Evolutionary conservation across 495 filamentous ascomycete genomes (phyloP).

Genomic region (Neurospora cerealis): DNA sequence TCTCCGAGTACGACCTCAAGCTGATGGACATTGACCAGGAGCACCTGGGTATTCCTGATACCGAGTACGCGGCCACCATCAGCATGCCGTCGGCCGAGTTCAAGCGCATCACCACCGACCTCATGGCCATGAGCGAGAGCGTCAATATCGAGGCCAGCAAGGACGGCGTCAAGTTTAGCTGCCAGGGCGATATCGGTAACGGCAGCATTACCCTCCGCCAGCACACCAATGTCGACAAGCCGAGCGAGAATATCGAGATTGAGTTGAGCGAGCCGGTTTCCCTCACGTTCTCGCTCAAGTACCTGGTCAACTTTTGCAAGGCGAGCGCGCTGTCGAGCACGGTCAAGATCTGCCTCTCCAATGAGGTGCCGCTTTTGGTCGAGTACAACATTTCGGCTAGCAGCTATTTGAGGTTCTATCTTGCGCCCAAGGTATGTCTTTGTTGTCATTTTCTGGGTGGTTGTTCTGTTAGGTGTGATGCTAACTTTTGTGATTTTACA

Average conservation of each 20-base stretch:
- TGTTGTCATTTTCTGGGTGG: background rate
- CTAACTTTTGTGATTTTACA: conserved; percentile 27
- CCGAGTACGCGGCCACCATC: conserved; percentile 89
- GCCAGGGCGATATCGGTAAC: conserved; percentile 89
- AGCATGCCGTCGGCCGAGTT: conserved; percentile 86
- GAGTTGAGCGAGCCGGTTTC: conserved; percentile 84
- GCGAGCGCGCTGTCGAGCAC: conserved; percentile 70
- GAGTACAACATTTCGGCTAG: conserved; percentile 68
- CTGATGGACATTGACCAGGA: conserved; percentile 99
- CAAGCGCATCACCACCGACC: conserved; percentile 85
- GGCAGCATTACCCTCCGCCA: conserved; percentile 85
- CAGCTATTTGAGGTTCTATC: conserved; percentile 91
- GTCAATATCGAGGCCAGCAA: conserved; percentile 94
- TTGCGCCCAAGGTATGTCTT: conserved; percentile 80
- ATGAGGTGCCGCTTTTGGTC: conserved; percentile 91
- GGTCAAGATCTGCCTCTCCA: conserved; percentile 87
- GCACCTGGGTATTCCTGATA: conserved; percentile 96
- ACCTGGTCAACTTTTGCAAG: conserved; percentile 99
- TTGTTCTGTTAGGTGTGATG: background rate
- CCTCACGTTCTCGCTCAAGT: conserved; percentile 98
- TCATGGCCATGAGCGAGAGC: conserved; percentile 82
- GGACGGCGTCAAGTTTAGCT: conserved; percentile 95
- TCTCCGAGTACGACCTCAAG: conserved; percentile 99
- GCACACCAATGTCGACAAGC: conserved; percentile 86
- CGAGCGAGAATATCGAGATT: conserved; percentile 76